Conservation (phyloP, 306 rosid species). For the Pueraria montana region DNA sequence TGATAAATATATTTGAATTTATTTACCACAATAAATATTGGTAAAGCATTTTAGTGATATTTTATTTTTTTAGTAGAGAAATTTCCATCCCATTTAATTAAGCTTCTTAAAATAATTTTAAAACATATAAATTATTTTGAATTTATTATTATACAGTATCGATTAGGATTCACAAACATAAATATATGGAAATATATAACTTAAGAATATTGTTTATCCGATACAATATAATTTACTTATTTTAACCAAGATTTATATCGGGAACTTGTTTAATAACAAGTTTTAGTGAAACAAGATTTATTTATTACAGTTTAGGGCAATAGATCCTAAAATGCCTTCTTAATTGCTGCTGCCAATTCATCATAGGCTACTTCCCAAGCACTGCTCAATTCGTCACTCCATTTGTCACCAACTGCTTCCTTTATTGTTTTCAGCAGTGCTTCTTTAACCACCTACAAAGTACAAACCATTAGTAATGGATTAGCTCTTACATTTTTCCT, state of each 20-base stretch:
- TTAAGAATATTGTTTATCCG: not conserved
- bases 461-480: not conserved
- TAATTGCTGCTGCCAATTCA: slow-evolving; percentile 44
- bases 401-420: slow-evolving; percentile 44
- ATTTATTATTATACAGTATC: too few species aligned
- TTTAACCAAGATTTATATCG: not conserved
- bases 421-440: slow-evolving; percentile 46
- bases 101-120: too few species aligned
- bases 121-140: too few species aligned
- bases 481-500: not conserved
- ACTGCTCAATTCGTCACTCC: slow-evolving; percentile 34
- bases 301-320: not conserved
- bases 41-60: too few species aligned
- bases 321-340: slow-evolving; percentile 5
- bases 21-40: too few species aligned
- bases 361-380: slow-evolving; percentile 52
- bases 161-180: not conserved
- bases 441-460: slow-evolving; percentile 48
- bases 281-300: slow-evolving; percentile 4
- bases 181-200: too few species aligned
- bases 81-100: too few species aligned
- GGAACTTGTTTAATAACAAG: slow-evolving; percentile 25
- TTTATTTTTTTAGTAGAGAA: too few species aligned
- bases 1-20: too few species aligned
- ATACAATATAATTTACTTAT: not conserved